Evolutionary conservation across 2,329 filamentous ascomycete genomes (phyloP).

Genomic region (Meredithiella fracta): DNA sequence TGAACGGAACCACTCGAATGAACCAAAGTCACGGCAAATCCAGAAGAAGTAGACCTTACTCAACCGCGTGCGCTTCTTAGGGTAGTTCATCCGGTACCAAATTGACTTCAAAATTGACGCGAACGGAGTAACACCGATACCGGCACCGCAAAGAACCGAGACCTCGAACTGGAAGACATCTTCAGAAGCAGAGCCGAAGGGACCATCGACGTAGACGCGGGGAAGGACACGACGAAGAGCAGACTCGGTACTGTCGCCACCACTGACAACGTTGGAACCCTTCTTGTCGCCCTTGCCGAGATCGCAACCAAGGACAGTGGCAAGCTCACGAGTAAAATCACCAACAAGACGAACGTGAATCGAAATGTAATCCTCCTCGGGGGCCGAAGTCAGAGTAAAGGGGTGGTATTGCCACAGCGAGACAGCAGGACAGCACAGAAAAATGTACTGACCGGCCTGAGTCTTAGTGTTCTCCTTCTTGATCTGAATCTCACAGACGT

Average conservation of each 20-base stretch:
- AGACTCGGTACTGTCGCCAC: slow-evolving; percentile 52
- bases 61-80: slow-evolving; percentile 60
- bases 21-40: slow-evolving; percentile 77
- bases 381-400: slow-evolving; percentile 71
- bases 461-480: slow-evolving; percentile 79
- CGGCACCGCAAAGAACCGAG: slow-evolving; percentile 61
- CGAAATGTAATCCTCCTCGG: slow-evolving; percentile 80
- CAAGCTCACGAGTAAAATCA: slow-evolving; percentile 59
- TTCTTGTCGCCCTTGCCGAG: slow-evolving; percentile 30
- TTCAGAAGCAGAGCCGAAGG: slow-evolving; percentile 72
- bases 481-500: slow-evolving; percentile 81
- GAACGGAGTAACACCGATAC: slow-evolving; percentile 76
- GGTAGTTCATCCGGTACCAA: slow-evolving; percentile 87
- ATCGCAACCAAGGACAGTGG: slow-evolving; percentile 58
- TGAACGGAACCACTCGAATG: slow-evolving; percentile 80
- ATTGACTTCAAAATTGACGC: slow-evolving; percentile 79
- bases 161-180: slow-evolving; percentile 84
- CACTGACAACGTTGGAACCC: slow-evolving; percentile 47
- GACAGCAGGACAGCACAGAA: slow-evolving; percentile 72
- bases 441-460: slow-evolving; percentile 71
- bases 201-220: slow-evolving; percentile 67
- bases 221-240: slow-evolving; percentile 58
- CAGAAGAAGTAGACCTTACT: slow-evolving; percentile 88
- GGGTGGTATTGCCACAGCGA: slow-evolving; percentile 82
- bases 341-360: slow-evolving; percentile 72